Conservation (phyloP, 805 yeast genomes). For the Cyberlindnera nakhonratchasimensis region DNA sequence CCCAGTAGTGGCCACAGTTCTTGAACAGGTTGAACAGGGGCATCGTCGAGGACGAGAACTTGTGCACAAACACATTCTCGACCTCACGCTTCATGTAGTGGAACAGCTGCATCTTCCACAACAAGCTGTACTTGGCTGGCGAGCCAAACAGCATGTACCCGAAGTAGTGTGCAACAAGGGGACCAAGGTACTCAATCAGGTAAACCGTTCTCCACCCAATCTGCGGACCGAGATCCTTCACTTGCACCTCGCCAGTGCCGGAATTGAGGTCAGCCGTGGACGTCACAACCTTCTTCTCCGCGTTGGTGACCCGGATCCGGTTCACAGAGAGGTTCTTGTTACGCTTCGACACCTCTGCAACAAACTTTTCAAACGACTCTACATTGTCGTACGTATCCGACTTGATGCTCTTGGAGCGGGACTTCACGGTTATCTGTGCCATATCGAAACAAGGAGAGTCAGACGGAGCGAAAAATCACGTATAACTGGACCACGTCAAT, state of each 20-base stretch:
- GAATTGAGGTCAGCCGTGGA: slow-evolving; percentile 18
- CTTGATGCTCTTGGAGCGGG: slow-evolving; percentile 59
- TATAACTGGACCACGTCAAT: too few relatives aligned
- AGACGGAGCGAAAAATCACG: too few relatives aligned
- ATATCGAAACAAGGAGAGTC: slow-evolving; percentile 1
- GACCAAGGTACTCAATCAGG: slow-evolving; percentile 85
- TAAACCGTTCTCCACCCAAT: slow-evolving; percentile 91
- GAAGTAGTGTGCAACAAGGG: slow-evolving; percentile 73
- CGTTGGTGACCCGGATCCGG: slow-evolving; percentile 51
- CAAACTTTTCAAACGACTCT: slow-evolving; percentile 38
- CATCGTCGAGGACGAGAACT: slow-evolving; percentile 88
- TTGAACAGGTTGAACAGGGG: slow-evolving; percentile 84
- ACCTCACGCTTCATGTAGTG: slow-evolving; percentile 87
- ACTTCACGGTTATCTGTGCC: slow-evolving; percentile 41
- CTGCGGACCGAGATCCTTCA: slow-evolving; percentile 92
- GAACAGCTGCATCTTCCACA: slow-evolving; percentile 48
- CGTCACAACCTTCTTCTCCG: slow-evolving; percentile 18
- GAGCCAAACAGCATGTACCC: slow-evolving; percentile 42
- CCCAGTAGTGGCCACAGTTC: slow-evolving; percentile 90
- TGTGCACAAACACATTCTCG: slow-evolving; percentile 82
- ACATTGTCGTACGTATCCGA: slow-evolving; percentile 37
- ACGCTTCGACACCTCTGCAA: slow-evolving; percentile 39
- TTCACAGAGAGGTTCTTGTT: slow-evolving; percentile 43
- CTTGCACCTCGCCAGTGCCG: slow-evolving; percentile 40
- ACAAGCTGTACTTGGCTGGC: slow-evolving; percentile 28